Percentiles rank a stretch among this genome's conserved stretches.
Conservation (phyloP, 345 rosid species). For the Barbarea vulgaris region DNA sequence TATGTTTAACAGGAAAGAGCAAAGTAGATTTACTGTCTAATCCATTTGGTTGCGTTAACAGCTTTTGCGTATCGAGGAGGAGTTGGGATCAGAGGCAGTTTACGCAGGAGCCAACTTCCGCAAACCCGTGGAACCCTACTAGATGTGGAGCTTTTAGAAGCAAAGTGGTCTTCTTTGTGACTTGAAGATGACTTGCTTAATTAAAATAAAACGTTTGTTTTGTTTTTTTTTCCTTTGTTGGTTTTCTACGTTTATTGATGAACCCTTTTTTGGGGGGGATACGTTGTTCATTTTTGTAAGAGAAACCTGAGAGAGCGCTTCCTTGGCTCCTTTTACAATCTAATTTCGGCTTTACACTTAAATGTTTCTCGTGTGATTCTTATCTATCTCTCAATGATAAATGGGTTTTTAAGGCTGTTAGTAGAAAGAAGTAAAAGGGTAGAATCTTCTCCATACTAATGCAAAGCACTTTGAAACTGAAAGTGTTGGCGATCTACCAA, state of each 20-base stretch:
- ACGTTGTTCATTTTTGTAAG: conserved; percentile 31
- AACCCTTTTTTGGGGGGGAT: conserved; percentile 1
- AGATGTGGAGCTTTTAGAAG: conserved; percentile 29
- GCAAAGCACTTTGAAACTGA: no score
- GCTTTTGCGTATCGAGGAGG: conserved; percentile 95
- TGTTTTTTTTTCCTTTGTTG: not conserved
- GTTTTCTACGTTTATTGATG: not conserved
- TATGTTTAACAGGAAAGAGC: not conserved
- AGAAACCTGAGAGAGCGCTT: conserved; percentile 20
- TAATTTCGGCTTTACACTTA: conserved; percentile 25
- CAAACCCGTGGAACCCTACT: conserved; percentile 84
- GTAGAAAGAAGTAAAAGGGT: no score
- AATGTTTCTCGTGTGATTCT: not conserved
- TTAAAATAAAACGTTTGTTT: conserved; percentile 22
- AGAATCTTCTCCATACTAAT: no score
- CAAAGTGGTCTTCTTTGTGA: conserved; percentile 3
- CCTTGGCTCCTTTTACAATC: conserved; percentile 10
- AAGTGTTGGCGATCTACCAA: not conserved
- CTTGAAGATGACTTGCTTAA: conserved; percentile 17
- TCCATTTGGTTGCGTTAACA: conserved; percentile 16
- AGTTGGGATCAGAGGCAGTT: conserved; percentile 79
- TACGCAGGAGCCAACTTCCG: conserved; percentile 91
- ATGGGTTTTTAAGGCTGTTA: not conserved
- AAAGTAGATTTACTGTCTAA: conserved; percentile 1
- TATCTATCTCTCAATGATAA: not conserved